Evolutionary conservation across 352 stramenopile species (phyloP), one percentile per base, ranked within the genome.

Genomic region (Globisporangium spiculum): DNA sequence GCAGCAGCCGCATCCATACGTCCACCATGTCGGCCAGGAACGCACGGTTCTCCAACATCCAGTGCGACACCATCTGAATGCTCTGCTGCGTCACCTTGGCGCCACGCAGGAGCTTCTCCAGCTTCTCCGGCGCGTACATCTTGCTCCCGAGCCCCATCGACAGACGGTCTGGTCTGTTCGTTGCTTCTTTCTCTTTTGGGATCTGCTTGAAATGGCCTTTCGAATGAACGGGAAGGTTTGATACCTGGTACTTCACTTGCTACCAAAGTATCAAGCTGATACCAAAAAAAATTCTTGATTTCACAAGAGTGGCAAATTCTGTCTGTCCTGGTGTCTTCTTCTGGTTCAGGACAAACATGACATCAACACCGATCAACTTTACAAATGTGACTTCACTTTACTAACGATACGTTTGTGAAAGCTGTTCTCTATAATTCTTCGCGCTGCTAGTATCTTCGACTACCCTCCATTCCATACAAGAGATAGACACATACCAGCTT

Each of bases 21-120:
- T 71, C 68, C 10, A 89, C 84, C 69, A 94, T 92, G 67, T 89
- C 86, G 18, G 54, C 22, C 34, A 96, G 63, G 38, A 78, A 71
- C 52, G 80, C 73, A 48, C 84, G 84, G 44, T 89, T 69, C 46
- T 77, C 84, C 27, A 96, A 74, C 68, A 96, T 93, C 86, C 86
- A 96, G 32, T 79, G 78, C 10, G 84, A 89, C 32, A 90, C 81
- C 67, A 73, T 77, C 76, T 96, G 88, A 69, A 96, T 96, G 73
- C 84, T 93, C 70, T 91, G 83, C 61, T 90, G 88, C 71, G 86
- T 90, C 66, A 90, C 79, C 65, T 94, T 92, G 61, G 81, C 82
- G 52, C 82, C 71, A 44, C 76, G 80, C 53, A 94, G 79, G 62
- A 92, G 75, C 74, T 69, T 60, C 77, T 88, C 81, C 10, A 94